phyloP scores from a whole-genome alignment of 2,329 filamentous ascomycete genomes.

The Lasiodiplodia citricola region DNA sequence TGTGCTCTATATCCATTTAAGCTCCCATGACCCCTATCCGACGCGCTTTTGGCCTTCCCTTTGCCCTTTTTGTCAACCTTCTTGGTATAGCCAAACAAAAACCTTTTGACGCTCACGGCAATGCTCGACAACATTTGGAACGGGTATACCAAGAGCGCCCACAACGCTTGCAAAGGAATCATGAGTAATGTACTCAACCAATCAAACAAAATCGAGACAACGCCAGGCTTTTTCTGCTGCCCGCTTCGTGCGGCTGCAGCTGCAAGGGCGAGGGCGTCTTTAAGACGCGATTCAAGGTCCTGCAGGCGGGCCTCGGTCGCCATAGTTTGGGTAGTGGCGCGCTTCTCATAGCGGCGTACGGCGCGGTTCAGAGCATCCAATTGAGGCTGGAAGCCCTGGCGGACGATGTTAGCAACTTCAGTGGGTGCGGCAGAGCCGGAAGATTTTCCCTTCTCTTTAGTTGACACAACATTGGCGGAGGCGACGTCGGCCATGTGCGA shows the following conservation, averaged over 20 bases:
- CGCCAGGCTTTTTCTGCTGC: conserved; percentile 37
- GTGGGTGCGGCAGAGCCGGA: conserved; percentile 29
- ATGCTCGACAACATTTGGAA: conserved; percentile 30
- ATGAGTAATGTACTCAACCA: conserved; percentile 36
- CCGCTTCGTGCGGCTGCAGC: conserved; percentile 63
- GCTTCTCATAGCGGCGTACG: conserved; percentile 89
- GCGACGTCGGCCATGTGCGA: conserved; percentile 54
- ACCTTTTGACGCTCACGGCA: conserved; percentile 1
- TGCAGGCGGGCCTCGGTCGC: conserved; percentile 78
- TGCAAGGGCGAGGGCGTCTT: conserved; percentile 81
- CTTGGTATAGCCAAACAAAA: conserved; percentile 25
- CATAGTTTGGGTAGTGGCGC: conserved; percentile 73
- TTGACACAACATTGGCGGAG: conserved; percentile 35
- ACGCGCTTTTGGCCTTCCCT: background rate
- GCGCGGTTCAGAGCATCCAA: conserved; percentile 88
- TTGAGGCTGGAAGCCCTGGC: conserved; percentile 74
- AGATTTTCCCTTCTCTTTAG: conserved; percentile 33
- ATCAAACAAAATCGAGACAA: conserved; percentile 36
- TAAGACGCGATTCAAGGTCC: conserved; percentile 71
- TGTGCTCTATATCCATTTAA: conserved; percentile 24
- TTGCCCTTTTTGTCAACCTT: conserved; percentile 17
- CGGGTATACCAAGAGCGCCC: conserved; percentile 40
- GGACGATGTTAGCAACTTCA: conserved; percentile 60
- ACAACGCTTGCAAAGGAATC: conserved; percentile 34
- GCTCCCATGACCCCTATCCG: conserved; percentile 15